Base-by-base conservation (phyloP, 768 basidiomycete genomes). In the Candolleomyces aberdarensis region DNA sequence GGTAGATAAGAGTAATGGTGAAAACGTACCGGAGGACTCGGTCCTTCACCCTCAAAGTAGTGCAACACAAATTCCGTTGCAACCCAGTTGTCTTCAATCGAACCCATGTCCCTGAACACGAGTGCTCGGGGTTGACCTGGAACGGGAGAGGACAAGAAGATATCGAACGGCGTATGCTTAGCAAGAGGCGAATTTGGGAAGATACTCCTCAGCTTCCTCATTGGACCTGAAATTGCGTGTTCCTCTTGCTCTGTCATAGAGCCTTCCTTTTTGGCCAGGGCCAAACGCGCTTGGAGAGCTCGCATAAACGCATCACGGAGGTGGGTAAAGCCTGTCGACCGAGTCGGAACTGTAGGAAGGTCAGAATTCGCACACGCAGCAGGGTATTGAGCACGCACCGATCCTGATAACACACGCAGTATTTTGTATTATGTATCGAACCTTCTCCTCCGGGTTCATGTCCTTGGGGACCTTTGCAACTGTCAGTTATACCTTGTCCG, bases 281-380 rank as follows among this genome's bases (percentile, higher is more conserved):
- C 74, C 60, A 92, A 75, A 19, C 91, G 84, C 2, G 78, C 75
- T 64, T 86, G 84, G 50, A 95, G 72, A 15, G 91, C 83, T 48
- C 92, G 83, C 71, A 93, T 79, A 65, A 94, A 94, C 2, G 89
- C 92, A 68, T 94, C 92, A 20, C 92, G 84, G 31, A 94, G 78
- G 67, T 95, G 92, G 15, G 84, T 82, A 69, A 86, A 92, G 7
- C 85, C 87, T 0, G 92, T 94, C 40, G 80, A 80, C 10, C 92
- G 83, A 2, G 89, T 90, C 3, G 92, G 92, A n/a, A 94, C 92
- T 92, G 57, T 22, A 52, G 36, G 26, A 6, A 41, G 5, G 5
- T 26, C 60, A 10, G 49, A 50, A 48, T 36, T 20, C 61, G 36
- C 14, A n/a, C 11, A 15, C 26, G 44, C 8, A 1, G 43, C 6